Conservation (phyloP, 2,329 filamentous ascomycete genomes). For the Biscogniauxia mediterranea region DNA sequence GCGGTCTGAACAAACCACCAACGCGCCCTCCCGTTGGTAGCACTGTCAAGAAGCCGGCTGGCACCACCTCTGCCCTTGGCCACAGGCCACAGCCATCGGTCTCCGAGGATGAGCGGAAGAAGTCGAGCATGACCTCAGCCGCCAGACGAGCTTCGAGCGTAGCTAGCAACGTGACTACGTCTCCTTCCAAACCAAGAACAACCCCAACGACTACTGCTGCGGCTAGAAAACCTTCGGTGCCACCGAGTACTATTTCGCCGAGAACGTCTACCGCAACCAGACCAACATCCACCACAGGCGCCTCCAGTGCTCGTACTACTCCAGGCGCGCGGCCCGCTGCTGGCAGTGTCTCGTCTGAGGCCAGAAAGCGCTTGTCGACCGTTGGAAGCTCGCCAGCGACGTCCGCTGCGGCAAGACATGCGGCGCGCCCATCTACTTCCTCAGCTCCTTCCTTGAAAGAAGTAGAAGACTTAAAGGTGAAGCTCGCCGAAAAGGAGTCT, state of each 20-base stretch:
- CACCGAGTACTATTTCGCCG: constrained; percentile 28
- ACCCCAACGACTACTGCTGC: constrained; percentile 33
- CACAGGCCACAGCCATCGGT: constrained; percentile 49
- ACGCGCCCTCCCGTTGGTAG: constrained; percentile 43
- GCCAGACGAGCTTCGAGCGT: constrained; percentile 45
- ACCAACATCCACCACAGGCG: constrained; percentile 37
- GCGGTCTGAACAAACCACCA: constrained; percentile 47
- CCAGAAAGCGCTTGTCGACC: constrained; percentile 58
- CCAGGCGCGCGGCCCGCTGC: constrained; percentile 36
- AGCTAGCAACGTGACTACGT: constrained; percentile 37
- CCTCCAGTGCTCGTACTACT: constrained; percentile 24
- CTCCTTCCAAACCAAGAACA: constrained; percentile 35
- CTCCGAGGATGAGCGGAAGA: constrained; percentile 50
- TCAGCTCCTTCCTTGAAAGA: constrained; percentile 48
- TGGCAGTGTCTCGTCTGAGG: constrained; percentile 43
- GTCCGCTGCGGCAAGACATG: constrained; percentile 40
- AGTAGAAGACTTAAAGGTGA: constrained; percentile 58
- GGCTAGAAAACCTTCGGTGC: constrained; percentile 29
- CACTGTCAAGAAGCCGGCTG: constrained; percentile 36
- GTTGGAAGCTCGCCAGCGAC: constrained; percentile 40
- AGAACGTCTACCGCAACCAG: constrained; percentile 37
- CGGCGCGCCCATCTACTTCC: constrained; percentile 40
- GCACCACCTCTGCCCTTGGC: constrained; percentile 37
- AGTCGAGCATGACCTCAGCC: constrained; percentile 38
- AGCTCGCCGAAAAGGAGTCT: constrained; percentile 56